Base-by-base conservation (phyloP, 2,329 filamentous ascomycete species). In the Venturia effusa region DNA sequence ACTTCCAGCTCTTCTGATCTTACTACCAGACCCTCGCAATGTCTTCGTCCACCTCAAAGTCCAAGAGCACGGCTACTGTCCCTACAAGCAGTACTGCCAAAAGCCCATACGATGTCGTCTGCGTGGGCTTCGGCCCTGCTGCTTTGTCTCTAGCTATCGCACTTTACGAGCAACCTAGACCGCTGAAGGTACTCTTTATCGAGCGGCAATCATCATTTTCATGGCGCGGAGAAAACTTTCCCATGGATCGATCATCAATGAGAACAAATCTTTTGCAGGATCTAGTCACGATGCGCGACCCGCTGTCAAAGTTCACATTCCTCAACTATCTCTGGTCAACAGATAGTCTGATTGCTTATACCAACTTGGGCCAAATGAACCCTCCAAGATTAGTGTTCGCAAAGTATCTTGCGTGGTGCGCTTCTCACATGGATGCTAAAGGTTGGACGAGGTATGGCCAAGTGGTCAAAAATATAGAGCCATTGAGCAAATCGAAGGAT, bases 261-360 rank as follows among this genome's bases (percentile, higher is more conserved):
- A 24, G 61, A 45, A 64, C 64, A 24, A 63, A 43, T 37, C 40
- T 72, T 61, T 55, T 72, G 57, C 67, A 69, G 11, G 70, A 72
- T 61, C 59, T 72, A 54, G 66, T 68, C 61, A 71, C 70, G n/a
- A 67, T 66, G 19, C 67, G 68, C 61, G 71, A 72, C 48, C 70
- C 70, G 7, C 67, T 68, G 41, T 71, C 70, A 15, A 64, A 66
- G 32, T 71, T 68, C 61, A 72, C 70, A 2, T 71, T 72, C 54
- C 62, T 72, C 62, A 72, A 72, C 57, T 71, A 70, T 57, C 66
- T 72, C 6, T 68, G 70, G 61, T 65, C 65, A 17, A 71, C 69
- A 3, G 66, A 68, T 30, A 70, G 68, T 41, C 65, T 72, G 17
- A 67, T 70, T 19, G 66, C 64, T 6, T 72, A 70, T 64, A 68